Conservation (phyloP, 257 asterid genomes). For the Jacaranda mimosifolia region DNA sequence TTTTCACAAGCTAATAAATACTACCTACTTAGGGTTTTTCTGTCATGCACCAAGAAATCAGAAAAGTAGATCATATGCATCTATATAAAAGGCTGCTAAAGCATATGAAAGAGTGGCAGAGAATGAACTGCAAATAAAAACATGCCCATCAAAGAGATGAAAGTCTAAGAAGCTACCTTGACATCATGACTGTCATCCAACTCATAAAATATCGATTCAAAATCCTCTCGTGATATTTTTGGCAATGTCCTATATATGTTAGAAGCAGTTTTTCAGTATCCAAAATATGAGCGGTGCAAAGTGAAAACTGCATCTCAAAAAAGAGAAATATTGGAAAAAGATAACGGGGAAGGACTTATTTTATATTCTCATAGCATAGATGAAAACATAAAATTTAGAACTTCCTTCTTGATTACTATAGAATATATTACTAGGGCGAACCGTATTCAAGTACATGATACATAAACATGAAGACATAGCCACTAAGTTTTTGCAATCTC, state of each 20-base stretch:
- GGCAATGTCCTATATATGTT: constrained; percentile 79
- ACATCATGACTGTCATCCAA: constrained; percentile 93
- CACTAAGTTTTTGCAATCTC: background rate
- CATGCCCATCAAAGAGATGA: constrained; percentile 15
- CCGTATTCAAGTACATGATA: background rate
- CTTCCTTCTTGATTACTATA: background rate
- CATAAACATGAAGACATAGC: background rate
- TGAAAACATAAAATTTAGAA: constrained; percentile 5
- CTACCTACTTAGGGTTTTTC: background rate
- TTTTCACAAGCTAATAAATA: background rate
- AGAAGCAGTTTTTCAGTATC: constrained; percentile 33
- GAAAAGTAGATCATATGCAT: background rate
- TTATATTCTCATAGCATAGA: constrained; percentile 1
- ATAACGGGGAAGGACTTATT: constrained; percentile 9
- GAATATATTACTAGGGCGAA: background rate
- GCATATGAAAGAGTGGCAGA: background rate
- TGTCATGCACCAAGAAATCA: constrained; percentile 8
- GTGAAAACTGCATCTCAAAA: constrained; percentile 7
- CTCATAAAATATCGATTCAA: constrained; percentile 83
- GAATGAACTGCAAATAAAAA: constrained; percentile 10
- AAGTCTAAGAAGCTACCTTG: constrained; percentile 62
- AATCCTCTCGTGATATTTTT: constrained; percentile 89
- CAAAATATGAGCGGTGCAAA: constrained; percentile 27
- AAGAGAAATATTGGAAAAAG: constrained; percentile 22
- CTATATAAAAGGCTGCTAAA: constrained; percentile 12